Base-by-base conservation (phyloP, 1,139 yeast species). In the Yamadazyma atmosphaerica region DNA sequence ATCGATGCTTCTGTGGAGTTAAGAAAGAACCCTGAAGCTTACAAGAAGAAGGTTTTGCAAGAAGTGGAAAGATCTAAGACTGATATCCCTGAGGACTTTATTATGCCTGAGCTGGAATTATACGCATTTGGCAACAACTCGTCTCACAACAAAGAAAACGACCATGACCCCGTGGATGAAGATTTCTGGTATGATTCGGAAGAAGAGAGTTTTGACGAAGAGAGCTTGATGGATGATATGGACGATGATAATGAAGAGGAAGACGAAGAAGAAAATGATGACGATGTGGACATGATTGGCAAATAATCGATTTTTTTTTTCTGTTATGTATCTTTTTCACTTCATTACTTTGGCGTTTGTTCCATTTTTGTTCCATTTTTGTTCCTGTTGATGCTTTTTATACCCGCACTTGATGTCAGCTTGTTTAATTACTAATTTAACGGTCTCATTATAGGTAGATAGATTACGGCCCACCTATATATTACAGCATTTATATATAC, bases 1-100 rank as follows among this genome's bases (percentile, higher is more conserved):
- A 92, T 92, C 36, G 98, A 92, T 59, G 98, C 98, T 8, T 88
- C 96, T 17, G 89, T 90, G 19, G 89, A 87, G 54, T 89, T 88
- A 77, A 76, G 95, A 54, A 87, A 87, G 57, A 81, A 86, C 63
- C 83, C 86, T 16, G 89, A 83, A 22, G 84, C 81, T 40, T 92
- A 88, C 65, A 81, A 81, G 58, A 81, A 79, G 59, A 81, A 86
- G 58, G 95, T 90, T 6, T 72, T 76, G 44, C 79, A 79, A 51
- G 97, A 88, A 56, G 98, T 92, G 32, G 88, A 83, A 48, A 77
- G 87, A 50, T 85, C 95, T 29, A 85, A 83, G 58, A 77, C 78
- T 42, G 90, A 88, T 59, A 86, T 90, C 40, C 98, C 98, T 14
- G 78, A 74, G 38, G 97, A 86, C 40, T 88, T 87, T 56, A 75